Percentiles rank a stretch among this genome's conserved stretches.
phyloP scores from a whole-genome alignment of 768 basidiomycete species.

The Trametes gibbosa region DNA sequence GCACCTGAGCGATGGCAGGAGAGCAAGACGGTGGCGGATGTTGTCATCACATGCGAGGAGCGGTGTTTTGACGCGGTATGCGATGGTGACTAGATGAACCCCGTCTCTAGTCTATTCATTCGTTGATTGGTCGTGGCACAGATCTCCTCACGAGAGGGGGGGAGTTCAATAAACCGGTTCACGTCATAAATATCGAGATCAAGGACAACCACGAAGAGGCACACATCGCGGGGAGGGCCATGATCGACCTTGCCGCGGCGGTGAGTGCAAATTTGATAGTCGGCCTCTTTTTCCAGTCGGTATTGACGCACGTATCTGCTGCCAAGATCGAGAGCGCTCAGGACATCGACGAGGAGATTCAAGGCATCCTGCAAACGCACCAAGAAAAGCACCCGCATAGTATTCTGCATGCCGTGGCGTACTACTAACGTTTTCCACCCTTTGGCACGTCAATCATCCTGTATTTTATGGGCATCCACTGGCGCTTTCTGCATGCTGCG shows the following conservation, averaged over 20 bases:
- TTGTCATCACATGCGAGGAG: constrained; percentile 99
- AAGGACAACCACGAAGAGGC: constrained; percentile 99
- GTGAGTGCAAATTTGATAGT: constrained; percentile 46
- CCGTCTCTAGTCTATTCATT: no score
- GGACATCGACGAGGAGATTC: constrained; percentile 92
- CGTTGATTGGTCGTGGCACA: no score
- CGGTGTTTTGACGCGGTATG: constrained; percentile 98
- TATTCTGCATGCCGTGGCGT: constrained; percentile 87
- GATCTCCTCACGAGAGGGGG: constrained; percentile 87
- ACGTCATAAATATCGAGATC: constrained; percentile 97
- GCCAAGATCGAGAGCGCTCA: constrained; percentile 76
- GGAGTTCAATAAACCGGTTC: constrained; percentile 90
- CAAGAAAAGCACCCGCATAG: constrained; percentile 90
- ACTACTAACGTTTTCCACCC: constrained; percentile 54
- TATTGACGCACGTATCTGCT: not conserved
- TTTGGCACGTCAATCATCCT: not conserved
- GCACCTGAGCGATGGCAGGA: constrained; percentile 99
- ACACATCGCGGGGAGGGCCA: constrained; percentile 90
- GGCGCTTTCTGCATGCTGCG: not conserved
- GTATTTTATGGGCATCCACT: constrained; percentile 6
- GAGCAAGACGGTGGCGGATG: constrained; percentile 80
- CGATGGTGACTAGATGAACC: constrained; percentile 85
- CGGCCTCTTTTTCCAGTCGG: constrained; percentile 3
- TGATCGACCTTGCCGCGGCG: constrained; percentile 85
- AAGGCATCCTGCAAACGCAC: constrained; percentile 78